These are phyloP conservation scores for Penicillium tannophilum DNA, from an alignment of 495 filamentous ascomycete genomes.

Conservation along the genomic window DNA sequence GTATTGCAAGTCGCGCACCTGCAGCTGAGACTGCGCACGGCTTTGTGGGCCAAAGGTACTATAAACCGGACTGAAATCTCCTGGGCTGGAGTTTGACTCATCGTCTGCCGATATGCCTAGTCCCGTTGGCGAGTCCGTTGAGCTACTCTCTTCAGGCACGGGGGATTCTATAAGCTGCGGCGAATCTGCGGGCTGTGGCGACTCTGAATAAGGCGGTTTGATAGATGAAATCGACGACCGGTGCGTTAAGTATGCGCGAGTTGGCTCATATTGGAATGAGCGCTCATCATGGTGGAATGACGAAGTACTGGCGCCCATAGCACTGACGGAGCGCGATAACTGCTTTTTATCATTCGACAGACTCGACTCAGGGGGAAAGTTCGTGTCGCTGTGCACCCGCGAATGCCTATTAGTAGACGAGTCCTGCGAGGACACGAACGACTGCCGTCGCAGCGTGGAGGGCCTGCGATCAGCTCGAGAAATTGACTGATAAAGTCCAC, in stretches of 20 bases:
- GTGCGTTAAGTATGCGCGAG: slow-evolving; percentile 43
- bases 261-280: slow-evolving; percentile 44
- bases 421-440: slow-evolving; percentile 40
- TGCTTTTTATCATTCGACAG: slow-evolving; percentile 30
- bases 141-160: slow-evolving; percentile 15
- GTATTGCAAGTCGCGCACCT: slow-evolving; percentile 82
- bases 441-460: slow-evolving; percentile 41
- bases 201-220: slow-evolving; percentile 11
- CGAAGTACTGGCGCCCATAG: slow-evolving; percentile 43
- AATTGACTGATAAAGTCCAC: slow-evolving; percentile 46
- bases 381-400: slow-evolving; percentile 59
- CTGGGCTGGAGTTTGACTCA: slow-evolving; percentile 30
- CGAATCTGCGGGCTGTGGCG: slow-evolving; percentile 11
- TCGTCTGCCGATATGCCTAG: slow-evolving; percentile 35
- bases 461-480: slow-evolving; percentile 42
- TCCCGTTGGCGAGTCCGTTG: slow-evolving; percentile 31
- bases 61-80: slow-evolving; percentile 41
- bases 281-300: slow-evolving; percentile 42
- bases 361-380: slow-evolving; percentile 46
- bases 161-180: slow-evolving; percentile 16
- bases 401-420: slow-evolving; percentile 50
- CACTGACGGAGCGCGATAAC: slow-evolving; percentile 44
- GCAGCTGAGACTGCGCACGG: slow-evolving; percentile 56
- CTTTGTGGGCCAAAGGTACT: slow-evolving; percentile 41
- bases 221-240: slow-evolving; percentile 40